phyloP scores from a whole-genome alignment of 1,284 basidiomycete genomes.

The Heimioporus punctisporus region DNA sequence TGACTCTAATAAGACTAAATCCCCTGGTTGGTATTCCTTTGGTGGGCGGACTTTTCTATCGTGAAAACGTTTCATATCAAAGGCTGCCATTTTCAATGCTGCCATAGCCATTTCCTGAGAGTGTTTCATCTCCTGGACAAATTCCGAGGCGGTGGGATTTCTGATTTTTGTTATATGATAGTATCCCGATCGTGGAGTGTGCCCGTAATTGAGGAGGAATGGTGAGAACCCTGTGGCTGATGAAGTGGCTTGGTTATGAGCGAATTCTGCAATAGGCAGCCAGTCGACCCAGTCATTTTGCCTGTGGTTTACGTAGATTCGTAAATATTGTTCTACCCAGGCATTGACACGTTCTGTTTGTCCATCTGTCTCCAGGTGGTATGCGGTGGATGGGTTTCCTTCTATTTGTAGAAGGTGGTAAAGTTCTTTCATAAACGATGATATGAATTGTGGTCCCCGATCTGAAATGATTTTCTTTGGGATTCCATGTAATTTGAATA shows the following conservation, averaged over 20 bases:
- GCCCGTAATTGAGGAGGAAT: not conserved
- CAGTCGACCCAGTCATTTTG: not conserved
- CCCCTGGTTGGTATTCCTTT: no score
- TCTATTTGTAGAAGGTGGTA: not conserved
- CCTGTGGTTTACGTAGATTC: not conserved
- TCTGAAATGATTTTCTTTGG: not conserved
- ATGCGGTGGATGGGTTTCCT: not conserved
- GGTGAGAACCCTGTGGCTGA: not conserved
- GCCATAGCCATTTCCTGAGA: no score
- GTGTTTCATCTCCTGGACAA: no score
- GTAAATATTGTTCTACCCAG: not conserved
- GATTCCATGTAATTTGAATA: slow-evolving; percentile 28
- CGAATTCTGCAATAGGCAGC: not conserved
- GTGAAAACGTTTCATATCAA: no score
- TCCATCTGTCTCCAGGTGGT: not conserved
- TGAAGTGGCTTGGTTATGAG: not conserved
- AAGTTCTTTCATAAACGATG: slow-evolving; percentile 32
- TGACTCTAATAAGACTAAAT: no score
- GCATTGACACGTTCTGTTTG: not conserved
- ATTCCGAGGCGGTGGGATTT: no score
- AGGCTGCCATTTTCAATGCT: no score
- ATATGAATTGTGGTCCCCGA: slow-evolving; percentile 23
- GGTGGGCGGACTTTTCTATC: no score
- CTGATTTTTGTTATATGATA: no score
- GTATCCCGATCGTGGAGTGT: no score